Evolutionary conservation across 305 asterid species (phyloP).

Genomic region (Fraxinus dipetala): DNA sequence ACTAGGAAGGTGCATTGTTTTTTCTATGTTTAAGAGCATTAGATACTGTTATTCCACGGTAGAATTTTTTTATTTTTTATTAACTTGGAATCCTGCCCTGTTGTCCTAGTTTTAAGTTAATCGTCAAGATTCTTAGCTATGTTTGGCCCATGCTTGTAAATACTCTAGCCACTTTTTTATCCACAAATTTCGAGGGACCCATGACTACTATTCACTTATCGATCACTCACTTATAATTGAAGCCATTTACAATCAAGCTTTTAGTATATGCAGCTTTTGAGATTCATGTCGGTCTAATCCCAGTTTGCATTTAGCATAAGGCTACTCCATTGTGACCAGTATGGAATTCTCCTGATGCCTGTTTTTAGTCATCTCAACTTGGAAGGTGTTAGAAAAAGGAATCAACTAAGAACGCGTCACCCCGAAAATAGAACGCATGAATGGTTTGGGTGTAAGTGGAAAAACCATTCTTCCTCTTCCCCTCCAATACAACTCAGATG

Average conservation of each 20-base stretch:
- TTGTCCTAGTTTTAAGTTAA: slow-evolving; percentile 2
- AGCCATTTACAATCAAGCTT: background rate
- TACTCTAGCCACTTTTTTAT: background rate
- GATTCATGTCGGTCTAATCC: background rate
- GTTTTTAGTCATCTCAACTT: background rate
- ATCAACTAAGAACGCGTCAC: background rate
- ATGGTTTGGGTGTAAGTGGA: background rate
- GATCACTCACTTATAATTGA: background rate
- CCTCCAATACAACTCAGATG: background rate
- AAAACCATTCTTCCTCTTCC: background rate
- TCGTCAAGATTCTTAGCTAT: background rate
- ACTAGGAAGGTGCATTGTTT: background rate
- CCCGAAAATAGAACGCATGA: background rate
- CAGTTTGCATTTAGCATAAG: background rate
- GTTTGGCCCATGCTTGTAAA: background rate
- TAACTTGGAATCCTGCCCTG: background rate
- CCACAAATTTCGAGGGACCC: background rate
- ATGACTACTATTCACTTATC: background rate
- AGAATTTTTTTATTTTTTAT: background rate
- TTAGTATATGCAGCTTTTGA: background rate
- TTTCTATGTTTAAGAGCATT: background rate
- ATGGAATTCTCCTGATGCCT: background rate
- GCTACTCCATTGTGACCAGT: background rate
- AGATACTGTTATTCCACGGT: background rate
- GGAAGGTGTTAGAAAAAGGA: background rate